These are phyloP conservation scores for Ophiostoma angusticollis DNA, from an alignment of 2,329 filamentous ascomycete species.

Conservation along the genomic window DNA sequence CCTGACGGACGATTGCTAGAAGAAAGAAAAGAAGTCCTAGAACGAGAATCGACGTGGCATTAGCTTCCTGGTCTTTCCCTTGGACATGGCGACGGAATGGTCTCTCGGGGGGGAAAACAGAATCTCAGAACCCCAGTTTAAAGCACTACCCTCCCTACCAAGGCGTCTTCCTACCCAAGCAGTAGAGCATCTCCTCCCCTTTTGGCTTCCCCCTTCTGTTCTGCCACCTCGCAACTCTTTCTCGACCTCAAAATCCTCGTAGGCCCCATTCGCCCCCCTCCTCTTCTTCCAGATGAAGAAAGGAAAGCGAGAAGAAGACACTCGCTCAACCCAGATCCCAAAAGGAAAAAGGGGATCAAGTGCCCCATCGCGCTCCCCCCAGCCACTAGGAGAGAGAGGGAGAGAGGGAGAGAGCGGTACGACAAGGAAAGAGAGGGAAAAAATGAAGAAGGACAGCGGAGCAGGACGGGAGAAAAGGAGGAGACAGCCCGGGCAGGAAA, in stretches of 20 bases:
- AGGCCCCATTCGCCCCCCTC: background rate
- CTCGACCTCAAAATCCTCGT: background rate
- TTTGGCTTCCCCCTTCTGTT: conserved; percentile 16
- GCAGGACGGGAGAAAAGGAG: background rate
- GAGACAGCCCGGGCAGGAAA: background rate
- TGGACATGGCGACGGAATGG: too few relatives aligned
- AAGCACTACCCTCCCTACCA: conserved; percentile 26
- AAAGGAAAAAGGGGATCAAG: background rate
- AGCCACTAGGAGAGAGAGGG: background rate
- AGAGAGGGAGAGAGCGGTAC: conserved; percentile 1
- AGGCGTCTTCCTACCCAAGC: conserved; percentile 10
- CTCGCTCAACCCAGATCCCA: too few relatives aligned
- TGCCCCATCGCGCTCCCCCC: too few relatives aligned
- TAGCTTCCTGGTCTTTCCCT: background rate
- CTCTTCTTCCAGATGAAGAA: conserved; percentile 4
- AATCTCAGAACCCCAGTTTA: conserved; percentile 22
- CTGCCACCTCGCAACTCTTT: too few relatives aligned
- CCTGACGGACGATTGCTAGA: too few relatives aligned
- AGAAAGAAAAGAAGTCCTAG: too few relatives aligned
- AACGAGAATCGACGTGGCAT: too few relatives aligned
- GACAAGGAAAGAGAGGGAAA: background rate
- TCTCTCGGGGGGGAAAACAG: too few relatives aligned
- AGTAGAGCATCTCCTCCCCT: conserved; percentile 9
- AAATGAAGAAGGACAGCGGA: background rate
- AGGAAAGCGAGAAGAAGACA: background rate